Percentiles rank a stretch among this genome's conserved stretches.
Evolutionary conservation across 495 filamentous ascomycete species (phyloP).

Genomic region (Aspergillus bridgeri): DNA sequence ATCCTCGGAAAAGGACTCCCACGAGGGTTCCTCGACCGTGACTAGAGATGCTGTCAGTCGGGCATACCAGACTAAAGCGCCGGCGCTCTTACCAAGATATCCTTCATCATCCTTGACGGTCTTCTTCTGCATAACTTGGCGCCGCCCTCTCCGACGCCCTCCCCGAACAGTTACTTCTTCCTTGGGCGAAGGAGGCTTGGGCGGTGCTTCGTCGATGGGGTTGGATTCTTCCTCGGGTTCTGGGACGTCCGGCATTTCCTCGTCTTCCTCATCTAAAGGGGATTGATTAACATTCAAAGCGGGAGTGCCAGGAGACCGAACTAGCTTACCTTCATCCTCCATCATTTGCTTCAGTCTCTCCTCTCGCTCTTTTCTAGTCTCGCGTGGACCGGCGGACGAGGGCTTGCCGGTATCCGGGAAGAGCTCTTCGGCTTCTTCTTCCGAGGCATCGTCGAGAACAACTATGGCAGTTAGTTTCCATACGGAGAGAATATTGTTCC

Average conservation of each 20-base stretch:
- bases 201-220: slow-evolving; percentile 40
- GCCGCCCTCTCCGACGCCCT: slow-evolving; percentile 73
- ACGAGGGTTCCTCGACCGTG: slow-evolving; percentile 79
- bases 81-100: slow-evolving; percentile 68
- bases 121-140: slow-evolving; percentile 86
- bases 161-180: slow-evolving; percentile 48
- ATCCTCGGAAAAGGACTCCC: slow-evolving; percentile 96
- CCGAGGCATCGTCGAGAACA: slow-evolving; percentile 58
- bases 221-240: slow-evolving; percentile 44
- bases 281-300: background rate
- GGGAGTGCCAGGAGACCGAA: no score
- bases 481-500: background rate
- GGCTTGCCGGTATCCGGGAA: slow-evolving; percentile 44
- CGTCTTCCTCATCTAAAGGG: slow-evolving; percentile 23
- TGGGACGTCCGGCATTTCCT: slow-evolving; percentile 47
- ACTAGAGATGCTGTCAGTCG: slow-evolving; percentile 51
- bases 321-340: slow-evolving; percentile 67
- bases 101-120: slow-evolving; percentile 89
- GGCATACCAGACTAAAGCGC: background rate
- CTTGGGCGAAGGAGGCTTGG: slow-evolving; percentile 40
- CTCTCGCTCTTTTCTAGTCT: slow-evolving; percentile 65
- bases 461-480: slow-evolving; percentile 22
- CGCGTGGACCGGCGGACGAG: slow-evolving; percentile 38
- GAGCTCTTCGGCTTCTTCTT: slow-evolving; percentile 69
- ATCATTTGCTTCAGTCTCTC: slow-evolving; percentile 79